phyloP scores from a whole-genome alignment of 768 basidiomycete species.

The Tricholoma sp. region DNA sequence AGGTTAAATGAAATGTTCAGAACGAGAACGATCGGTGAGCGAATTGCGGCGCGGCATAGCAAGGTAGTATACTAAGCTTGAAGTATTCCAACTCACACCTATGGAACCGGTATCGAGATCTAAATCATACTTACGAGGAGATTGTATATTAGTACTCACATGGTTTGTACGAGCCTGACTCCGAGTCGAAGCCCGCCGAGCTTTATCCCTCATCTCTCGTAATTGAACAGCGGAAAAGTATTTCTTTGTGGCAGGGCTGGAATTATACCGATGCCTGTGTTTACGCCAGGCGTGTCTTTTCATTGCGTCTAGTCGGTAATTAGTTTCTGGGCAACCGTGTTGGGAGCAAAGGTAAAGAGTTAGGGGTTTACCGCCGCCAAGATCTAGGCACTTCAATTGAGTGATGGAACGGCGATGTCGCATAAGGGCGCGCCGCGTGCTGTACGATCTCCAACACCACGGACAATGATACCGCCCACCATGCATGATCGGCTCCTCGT shows the following conservation, averaged over 20 bases:
- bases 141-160: too few species aligned
- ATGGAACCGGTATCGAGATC: too few species aligned
- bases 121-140: too few species aligned
- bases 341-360: neutral
- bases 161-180: too few species aligned
- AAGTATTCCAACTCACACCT: too few species aligned
- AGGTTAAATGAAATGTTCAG: too few species aligned
- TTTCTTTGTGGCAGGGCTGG: neutral
- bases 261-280: neutral
- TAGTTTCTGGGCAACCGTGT: neutral
- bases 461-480: neutral
- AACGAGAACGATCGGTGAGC: too few species aligned
- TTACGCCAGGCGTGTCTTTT: neutral
- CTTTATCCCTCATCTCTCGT: neutral
- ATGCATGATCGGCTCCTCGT: neutral
- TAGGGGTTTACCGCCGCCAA: neutral
- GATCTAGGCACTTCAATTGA: neutral
- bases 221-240: neutral
- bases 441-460: neutral
- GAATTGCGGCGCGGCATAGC: too few species aligned
- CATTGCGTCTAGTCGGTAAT: neutral
- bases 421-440: neutral
- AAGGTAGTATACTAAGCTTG: too few species aligned
- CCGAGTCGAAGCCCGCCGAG: too few species aligned
- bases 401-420: neutral